Conservation (phyloP, 345 rosid genomes). For the Linum lewisii region DNA sequence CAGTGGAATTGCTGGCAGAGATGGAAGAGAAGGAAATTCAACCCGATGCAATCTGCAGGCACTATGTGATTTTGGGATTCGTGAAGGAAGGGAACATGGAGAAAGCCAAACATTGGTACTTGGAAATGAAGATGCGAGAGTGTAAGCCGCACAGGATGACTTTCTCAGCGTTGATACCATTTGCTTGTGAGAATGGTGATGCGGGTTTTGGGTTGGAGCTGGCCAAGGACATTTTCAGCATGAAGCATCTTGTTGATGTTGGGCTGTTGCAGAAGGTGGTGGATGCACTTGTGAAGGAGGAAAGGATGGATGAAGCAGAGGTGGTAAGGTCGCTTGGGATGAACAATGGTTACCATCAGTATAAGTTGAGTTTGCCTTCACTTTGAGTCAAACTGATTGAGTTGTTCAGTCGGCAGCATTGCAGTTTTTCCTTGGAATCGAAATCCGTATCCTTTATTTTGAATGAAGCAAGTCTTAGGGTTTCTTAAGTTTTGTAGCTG, state of each 20-base stretch:
- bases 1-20: conserved; percentile 28
- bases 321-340: conserved; percentile 44
- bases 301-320: conserved; percentile 45
- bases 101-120: conserved; percentile 45
- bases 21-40: conserved; percentile 35
- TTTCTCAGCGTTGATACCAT: conserved; percentile 33
- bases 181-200: conserved; percentile 45
- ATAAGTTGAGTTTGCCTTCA: not conserved
- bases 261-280: conserved; percentile 43
- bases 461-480: too few relatives aligned
- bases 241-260: conserved; percentile 21
- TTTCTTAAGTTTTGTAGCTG: too few relatives aligned
- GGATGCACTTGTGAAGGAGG: conserved; percentile 35
- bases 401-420: too few relatives aligned
- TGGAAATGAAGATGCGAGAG: conserved; percentile 27
- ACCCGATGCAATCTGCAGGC: conserved; percentile 42
- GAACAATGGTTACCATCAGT: conserved; percentile 19
- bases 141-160: conserved; percentile 28
- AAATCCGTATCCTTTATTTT: too few relatives aligned
- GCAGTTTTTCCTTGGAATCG: too few relatives aligned
- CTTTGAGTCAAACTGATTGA: not conserved
- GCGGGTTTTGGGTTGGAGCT: conserved; percentile 36
- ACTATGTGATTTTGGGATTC: conserved; percentile 48
- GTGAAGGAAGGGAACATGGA: conserved; percentile 32
- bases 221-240: conserved; percentile 29